A percentile compares a stretch with the other conserved stretches of the same genome.
Conservation (phyloP, 192 early-diverging fungal species). For the Kickxella alabastrina region DNA sequence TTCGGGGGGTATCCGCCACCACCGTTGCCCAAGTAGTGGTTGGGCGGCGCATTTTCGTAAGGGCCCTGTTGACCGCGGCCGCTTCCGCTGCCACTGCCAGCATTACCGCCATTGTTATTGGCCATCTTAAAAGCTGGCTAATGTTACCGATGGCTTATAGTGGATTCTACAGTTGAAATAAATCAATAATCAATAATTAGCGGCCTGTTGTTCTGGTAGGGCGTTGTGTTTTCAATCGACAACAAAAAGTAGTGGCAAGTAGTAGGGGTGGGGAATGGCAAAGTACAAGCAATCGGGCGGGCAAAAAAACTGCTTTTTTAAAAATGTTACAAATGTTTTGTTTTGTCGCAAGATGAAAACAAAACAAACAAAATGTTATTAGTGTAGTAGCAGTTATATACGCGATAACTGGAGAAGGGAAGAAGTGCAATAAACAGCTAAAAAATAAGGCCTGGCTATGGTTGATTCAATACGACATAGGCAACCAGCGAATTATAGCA, state of each 20-base stretch:
- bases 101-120: conserved; percentile 28
- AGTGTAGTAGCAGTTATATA: too few species aligned
- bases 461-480: neutral
- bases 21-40: conserved; percentile 50
- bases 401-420: too few species aligned
- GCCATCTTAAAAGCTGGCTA: conserved; percentile 18
- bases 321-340: too few species aligned
- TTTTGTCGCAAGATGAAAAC: neutral
- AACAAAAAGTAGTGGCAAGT: neutral
- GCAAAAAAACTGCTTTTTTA: too few species aligned
- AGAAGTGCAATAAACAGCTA: neutral
- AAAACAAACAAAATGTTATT: neutral
- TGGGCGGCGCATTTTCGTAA: conserved; percentile 50
- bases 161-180: neutral
- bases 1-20: conserved; percentile 20
- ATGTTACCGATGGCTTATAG: conserved; percentile 3
- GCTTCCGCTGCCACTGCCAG: too few species aligned
- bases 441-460: too few species aligned
- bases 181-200: neutral
- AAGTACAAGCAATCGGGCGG: too few species aligned
- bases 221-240: neutral
- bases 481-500: neutral
- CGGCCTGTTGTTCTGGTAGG: too few species aligned
- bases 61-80: conserved; percentile 30
- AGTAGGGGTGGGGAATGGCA: too few species aligned